Conservation (phyloP, 352 stramenopile genomes). For the Globisporangium yorkense region DNA sequence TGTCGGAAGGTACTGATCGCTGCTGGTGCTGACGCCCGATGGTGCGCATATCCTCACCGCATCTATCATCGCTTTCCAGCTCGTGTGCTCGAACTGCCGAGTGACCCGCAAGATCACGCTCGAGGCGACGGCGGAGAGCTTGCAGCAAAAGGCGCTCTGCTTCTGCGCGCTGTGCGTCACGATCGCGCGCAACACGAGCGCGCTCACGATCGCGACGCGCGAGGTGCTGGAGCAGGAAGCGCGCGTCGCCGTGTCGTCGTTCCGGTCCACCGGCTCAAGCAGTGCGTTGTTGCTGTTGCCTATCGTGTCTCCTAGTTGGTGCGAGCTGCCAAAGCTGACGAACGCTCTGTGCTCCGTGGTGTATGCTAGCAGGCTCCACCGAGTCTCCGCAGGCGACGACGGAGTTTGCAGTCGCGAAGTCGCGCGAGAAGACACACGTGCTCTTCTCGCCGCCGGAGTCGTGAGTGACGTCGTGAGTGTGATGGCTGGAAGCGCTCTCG, state of each 20-base stretch:
- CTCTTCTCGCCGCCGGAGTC: no score
- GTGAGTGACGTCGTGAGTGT: no score
- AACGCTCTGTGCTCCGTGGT: no score
- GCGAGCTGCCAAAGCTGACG: no score
- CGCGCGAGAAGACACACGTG: no score
- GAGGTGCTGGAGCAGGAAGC: slow-evolving; percentile 11
- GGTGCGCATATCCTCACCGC: neutral
- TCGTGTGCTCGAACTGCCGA: slow-evolving; percentile 33
- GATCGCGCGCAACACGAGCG: slow-evolving; percentile 25
- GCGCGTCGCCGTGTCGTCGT: slow-evolving; percentile 1
- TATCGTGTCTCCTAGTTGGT: no score
- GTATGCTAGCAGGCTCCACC: no score
- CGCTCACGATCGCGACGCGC: slow-evolving; percentile 21
- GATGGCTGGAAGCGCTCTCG: no score
- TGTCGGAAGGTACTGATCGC: slow-evolving; percentile 23
- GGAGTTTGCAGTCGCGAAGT: no score
- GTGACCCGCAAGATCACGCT: slow-evolving; percentile 31
- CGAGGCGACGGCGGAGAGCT: slow-evolving; percentile 17
- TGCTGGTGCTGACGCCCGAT: neutral
- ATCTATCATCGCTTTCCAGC: slow-evolving; percentile 9
- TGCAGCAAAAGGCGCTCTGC: slow-evolving; percentile 24
- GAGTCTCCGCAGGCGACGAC: no score
- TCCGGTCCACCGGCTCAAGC: slow-evolving; percentile 7
- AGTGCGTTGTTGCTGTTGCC: neutral
- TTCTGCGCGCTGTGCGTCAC: slow-evolving; percentile 35